Evolutionary conservation across 2,329 filamentous ascomycete species (phyloP), one percentile per base, ranked within the genome.

Genomic region (Microdochium nivale): DNA sequence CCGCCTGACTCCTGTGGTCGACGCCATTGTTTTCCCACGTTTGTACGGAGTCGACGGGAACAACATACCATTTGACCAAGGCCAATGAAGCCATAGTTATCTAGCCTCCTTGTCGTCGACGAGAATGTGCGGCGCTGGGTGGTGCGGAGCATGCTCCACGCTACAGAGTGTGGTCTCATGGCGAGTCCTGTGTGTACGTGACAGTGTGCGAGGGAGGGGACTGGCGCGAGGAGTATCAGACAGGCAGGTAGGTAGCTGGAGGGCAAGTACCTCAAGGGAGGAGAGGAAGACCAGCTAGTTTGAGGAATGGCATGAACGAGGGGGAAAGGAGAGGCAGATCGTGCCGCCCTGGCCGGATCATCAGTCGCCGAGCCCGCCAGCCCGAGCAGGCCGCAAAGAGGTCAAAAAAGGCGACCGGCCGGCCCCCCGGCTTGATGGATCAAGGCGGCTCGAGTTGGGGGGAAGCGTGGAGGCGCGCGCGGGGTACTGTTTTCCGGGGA

Each of bases 1-100:
- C 16, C 35, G 35, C 16, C 14, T 49, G n/a, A n/a, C n/a, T n/a
- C n/a, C n/a, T n/a, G n/a, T n/a, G n/a, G n/a, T n/a, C n/a, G n/a
- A n/a, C n/a, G n/a, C n/a, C n/a, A n/a, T n/a, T n/a, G n/a, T n/a
- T n/a, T n/a, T n/a, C n/a, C n/a, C n/a, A n/a, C n/a, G n/a, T n/a
- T n/a, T n/a, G n/a, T n/a, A n/a, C n/a, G n/a, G n/a, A n/a, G n/a
- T n/a, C n/a, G n/a, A n/a, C n/a, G n/a, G n/a, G n/a, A n/a, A 30
- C 5, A 30, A 30, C 27, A 30, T 67, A 82, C 79, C 80, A 83
- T 83, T 56, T 82, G 79, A 5, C 80, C 80, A 14, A 83, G 65
- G 14, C 80, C 80, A 51, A 83, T 74, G 59, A 83, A 83, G 60
- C 74, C 79, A 66, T 81, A 83, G 46, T 66, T 75, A 46, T 81